Evolutionary conservation across 257 asterid genomes (phyloP).

Genomic region (Cinchona pubescens): DNA sequence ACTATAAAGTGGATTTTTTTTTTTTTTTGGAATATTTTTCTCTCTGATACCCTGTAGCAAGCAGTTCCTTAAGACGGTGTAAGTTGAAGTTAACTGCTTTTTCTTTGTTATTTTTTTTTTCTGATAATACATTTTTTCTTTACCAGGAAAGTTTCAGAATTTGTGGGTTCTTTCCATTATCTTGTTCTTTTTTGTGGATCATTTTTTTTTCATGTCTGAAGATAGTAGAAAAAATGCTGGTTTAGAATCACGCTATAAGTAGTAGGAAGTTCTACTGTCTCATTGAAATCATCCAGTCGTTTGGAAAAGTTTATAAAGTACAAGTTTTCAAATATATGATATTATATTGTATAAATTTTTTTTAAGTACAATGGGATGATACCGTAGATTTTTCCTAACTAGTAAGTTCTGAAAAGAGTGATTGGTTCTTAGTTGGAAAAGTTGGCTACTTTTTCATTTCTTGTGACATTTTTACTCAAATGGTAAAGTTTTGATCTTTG

Average conservation of each 20-base stretch:
- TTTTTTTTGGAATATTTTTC: background rate
- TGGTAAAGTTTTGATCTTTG: slow-evolving; percentile 13
- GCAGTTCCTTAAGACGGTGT: slow-evolving; percentile 18
- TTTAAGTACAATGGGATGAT: too few relatives aligned
- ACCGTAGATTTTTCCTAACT: too few relatives aligned
- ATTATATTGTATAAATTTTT: too few relatives aligned
- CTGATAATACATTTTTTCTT: slow-evolving; percentile 28
- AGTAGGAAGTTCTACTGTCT: too few relatives aligned
- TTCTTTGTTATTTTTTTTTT: slow-evolving; percentile 12
- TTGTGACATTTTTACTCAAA: slow-evolving; percentile 4
- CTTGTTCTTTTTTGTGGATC: background rate
- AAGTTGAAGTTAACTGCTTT: slow-evolving; percentile 1
- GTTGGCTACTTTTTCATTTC: background rate
- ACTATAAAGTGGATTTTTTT: background rate
- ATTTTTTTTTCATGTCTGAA: background rate
- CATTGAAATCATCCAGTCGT: too few relatives aligned
- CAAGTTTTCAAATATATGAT: too few relatives aligned
- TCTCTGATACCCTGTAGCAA: slow-evolving; percentile 7
- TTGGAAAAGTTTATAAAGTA: too few relatives aligned
- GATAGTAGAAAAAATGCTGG: background rate
- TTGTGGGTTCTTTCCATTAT: background rate
- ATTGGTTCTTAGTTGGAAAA: background rate
- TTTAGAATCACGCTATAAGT: background rate
- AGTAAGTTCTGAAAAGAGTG: background rate
- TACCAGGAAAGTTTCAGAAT: slow-evolving; percentile 13